Percentiles rank a stretch among this genome's conserved stretches.
Conservation (phyloP, 495 filamentous ascomycete species). For the Aspergillus leporis region DNA sequence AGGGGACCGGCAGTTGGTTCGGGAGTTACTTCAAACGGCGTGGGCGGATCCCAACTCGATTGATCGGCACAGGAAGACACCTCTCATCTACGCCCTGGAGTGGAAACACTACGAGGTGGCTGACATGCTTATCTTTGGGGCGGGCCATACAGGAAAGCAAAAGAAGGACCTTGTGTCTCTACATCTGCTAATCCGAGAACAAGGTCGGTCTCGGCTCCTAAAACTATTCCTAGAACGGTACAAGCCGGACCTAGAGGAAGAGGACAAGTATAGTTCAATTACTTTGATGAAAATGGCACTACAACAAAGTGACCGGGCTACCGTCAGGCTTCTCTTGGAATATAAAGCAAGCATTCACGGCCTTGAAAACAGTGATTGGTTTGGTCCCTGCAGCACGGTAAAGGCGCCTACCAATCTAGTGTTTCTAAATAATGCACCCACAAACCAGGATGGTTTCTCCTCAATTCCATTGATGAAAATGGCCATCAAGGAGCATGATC, state of each 20-base stretch:
- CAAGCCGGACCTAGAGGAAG: constrained; percentile 11
- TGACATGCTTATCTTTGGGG: constrained; percentile 13
- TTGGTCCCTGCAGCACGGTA: constrained; percentile 15
- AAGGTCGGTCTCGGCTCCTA: constrained; percentile 14
- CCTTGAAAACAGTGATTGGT: constrained; percentile 17
- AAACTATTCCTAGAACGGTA: constrained; percentile 18
- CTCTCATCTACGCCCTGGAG: constrained; percentile 22
- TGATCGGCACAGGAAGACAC: constrained; percentile 21
- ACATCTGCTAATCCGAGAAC: constrained; percentile 15
- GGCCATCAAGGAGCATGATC: constrained; percentile 8
- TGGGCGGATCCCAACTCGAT: constrained; percentile 20
- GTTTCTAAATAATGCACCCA: neutral
- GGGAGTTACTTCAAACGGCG: constrained; percentile 10
- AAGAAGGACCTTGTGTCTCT: constrained; percentile 14
- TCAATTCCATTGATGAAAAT: constrained; percentile 16
- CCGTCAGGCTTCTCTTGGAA: constrained; percentile 14
- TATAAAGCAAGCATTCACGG: constrained; percentile 14
- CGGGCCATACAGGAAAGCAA: neutral
- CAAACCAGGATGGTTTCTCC: neutral
- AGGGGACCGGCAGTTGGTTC: constrained; percentile 12
- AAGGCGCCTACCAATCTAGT: constrained; percentile 1
- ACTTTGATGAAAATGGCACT: constrained; percentile 18
- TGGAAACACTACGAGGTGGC: constrained; percentile 15
- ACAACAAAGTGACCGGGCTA: constrained; percentile 13
- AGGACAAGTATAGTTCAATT: constrained; percentile 14